Percentiles rank a stretch among this genome's conserved stretches.
Conservation (phyloP, 352 stramenopile genomes). For the Elongisporangium undulatum region DNA sequence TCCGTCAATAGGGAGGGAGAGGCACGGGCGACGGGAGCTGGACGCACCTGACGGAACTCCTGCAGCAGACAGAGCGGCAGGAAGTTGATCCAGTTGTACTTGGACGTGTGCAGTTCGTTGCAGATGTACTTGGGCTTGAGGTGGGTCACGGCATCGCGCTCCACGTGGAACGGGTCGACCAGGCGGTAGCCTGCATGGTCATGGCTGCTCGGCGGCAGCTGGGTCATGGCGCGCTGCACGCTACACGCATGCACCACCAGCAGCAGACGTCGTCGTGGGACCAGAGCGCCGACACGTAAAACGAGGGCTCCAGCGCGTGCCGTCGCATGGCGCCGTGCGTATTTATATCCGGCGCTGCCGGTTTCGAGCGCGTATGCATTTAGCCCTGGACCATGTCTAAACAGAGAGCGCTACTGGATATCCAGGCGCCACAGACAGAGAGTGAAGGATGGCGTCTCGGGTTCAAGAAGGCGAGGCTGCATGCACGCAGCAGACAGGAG, state of each 20-base stretch:
- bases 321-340: background rate
- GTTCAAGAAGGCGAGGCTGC: background rate
- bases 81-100: conserved; percentile 87
- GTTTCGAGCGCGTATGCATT: background rate
- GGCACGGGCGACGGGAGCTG: background rate
- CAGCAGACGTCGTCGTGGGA: background rate
- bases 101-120: conserved; percentile 87
- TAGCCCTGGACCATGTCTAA: background rate
- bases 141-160: conserved; percentile 47
- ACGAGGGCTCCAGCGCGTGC: background rate
- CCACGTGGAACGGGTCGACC: conserved; percentile 59
- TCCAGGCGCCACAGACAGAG: no score
- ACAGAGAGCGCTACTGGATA: background rate
- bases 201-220: background rate
- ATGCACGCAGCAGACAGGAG: no score
- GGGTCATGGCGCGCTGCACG: background rate
- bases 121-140: conserved; percentile 48
- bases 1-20: no score
- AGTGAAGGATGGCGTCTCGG: no score
- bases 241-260: background rate
- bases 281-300: background rate
- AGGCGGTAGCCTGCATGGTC: conserved; percentile 26
- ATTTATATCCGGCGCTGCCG: background rate
- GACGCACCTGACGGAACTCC: conserved; percentile 78
- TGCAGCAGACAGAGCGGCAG: conserved; percentile 62